Evolutionary conservation across 306 rosid species (phyloP), one percentile per base, ranked within the genome.

Genomic region (Parietaria judaica): DNA sequence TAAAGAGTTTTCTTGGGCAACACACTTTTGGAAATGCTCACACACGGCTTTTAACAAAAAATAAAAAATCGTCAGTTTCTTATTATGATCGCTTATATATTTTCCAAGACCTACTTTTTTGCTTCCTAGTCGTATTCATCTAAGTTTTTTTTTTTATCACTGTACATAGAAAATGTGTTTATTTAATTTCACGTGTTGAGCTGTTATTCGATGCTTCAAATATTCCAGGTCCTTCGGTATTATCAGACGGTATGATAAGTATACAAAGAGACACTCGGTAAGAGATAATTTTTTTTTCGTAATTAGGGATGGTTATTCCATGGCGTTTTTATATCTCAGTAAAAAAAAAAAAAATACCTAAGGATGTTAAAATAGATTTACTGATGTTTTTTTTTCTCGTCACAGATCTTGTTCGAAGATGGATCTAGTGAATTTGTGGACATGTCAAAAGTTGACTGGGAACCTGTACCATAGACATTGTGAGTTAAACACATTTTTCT

Each of bases 401-500:
- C 80, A 76, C 85, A 90, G 96, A 73, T 87, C 77, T 66, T 85
- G 95, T 85, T 87, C 78, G 96, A 87, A 72, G 86, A 81, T 58
- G 96, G 96, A 16, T 46, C 58, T 58, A 56, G 70, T 55, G 86
- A 81, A 73, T 70, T 76, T 76, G 63, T 67, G 64, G 95, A 90
- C 74, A 76, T 87, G 89, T 79, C 97, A 43, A 81, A 87, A 76
- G 95, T 81, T 78, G 89, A 90, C 7, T 90, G 95, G 97, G 94
- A 83, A 69, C 65, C 80, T 61, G 80, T 76, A 61, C 74, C 78
- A 53, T 70, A 66, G 80, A 79, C 63, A 43, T 36, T 16, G 36
- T 54, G 53, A 49, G 53, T 49, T 23, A 23, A 23, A 23, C 31
- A 2, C 31, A 2, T 23, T 23, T 23, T 23, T 23, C 31, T 23